Conservation (phyloP, 768 basidiomycete genomes). For the Mycena olivaceomarginata region DNA sequence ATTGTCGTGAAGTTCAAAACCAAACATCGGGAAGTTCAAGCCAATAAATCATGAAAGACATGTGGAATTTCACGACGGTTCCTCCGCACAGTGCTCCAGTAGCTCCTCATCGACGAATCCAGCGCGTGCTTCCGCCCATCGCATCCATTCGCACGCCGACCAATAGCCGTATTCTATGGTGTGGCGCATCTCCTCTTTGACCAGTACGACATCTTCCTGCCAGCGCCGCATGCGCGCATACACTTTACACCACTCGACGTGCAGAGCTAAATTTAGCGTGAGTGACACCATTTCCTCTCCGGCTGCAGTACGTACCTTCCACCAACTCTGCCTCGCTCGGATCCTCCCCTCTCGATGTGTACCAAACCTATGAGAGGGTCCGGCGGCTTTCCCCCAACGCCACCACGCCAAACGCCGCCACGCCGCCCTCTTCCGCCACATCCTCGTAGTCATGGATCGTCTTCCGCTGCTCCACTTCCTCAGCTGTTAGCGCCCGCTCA, state of each 20-base stretch:
- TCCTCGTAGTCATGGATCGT: not conserved
- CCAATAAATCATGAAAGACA: too few relatives aligned
- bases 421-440: too few relatives aligned
- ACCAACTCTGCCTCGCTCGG: constrained; percentile 5
- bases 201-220: constrained; percentile 29
- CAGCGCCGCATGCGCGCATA: constrained; percentile 19
- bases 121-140: not conserved
- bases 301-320: constrained; percentile 3
- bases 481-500: constrained; percentile 15
- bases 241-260: too few relatives aligned
- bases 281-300: not conserved
- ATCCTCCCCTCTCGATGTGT: not conserved
- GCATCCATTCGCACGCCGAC: not conserved
- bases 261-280: constrained; percentile 1
- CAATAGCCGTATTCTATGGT: not conserved
- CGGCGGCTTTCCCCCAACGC: not conserved
- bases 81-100: too few relatives aligned
- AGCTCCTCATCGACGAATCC: not conserved
- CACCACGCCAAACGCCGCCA: constrained; percentile 2
- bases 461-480: not conserved
- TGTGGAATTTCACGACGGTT: too few relatives aligned
- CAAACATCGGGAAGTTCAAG: too few relatives aligned
- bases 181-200: constrained; percentile 31
- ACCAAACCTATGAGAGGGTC: constrained; percentile 6
- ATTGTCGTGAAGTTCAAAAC: too few relatives aligned